phyloP scores from a whole-genome alignment of 2,329 filamentous ascomycete genomes.

The Aspergillus sp. region DNA sequence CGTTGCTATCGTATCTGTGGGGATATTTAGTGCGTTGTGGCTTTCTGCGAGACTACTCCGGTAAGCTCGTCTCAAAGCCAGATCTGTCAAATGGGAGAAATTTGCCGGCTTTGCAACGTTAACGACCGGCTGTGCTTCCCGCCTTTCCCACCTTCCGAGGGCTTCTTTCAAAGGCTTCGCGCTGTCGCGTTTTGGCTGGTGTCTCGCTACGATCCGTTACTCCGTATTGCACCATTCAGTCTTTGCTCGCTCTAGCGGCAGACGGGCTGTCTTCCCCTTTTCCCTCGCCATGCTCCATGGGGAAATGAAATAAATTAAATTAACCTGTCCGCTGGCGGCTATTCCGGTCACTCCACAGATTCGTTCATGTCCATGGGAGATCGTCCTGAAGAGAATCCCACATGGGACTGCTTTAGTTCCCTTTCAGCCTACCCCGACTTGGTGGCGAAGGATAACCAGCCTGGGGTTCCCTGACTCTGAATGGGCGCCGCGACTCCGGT shows the following conservation, averaged over 20 bases:
- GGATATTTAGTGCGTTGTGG: too few relatives aligned
- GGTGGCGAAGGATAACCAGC: background rate
- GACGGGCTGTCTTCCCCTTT: background rate
- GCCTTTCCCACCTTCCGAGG: background rate
- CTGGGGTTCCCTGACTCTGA: background rate
- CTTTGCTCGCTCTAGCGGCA: background rate
- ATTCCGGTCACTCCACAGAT: background rate
- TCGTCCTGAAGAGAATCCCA: background rate
- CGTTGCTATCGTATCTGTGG: too few relatives aligned
- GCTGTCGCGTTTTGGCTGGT: background rate
- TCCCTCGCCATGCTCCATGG: background rate
- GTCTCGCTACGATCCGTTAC: background rate
- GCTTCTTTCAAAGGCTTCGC: background rate
- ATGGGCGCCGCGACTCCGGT: background rate
- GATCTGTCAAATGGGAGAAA: slow-evolving; percentile 16
- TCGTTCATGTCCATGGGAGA: background rate
- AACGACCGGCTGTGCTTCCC: background rate
- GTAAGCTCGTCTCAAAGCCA: slow-evolving; percentile 16
- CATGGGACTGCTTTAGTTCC: background rate
- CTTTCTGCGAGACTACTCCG: too few relatives aligned
- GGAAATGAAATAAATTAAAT: too few relatives aligned
- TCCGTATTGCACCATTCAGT: background rate
- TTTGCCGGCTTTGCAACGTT: slow-evolving; percentile 1
- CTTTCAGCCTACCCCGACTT: background rate
- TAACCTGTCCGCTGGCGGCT: background rate